Percentiles rank a stretch among this genome's conserved stretches.
phyloP scores from a whole-genome alignment of 352 stramenopile species.

The Aphanomyces euteiches region DNA sequence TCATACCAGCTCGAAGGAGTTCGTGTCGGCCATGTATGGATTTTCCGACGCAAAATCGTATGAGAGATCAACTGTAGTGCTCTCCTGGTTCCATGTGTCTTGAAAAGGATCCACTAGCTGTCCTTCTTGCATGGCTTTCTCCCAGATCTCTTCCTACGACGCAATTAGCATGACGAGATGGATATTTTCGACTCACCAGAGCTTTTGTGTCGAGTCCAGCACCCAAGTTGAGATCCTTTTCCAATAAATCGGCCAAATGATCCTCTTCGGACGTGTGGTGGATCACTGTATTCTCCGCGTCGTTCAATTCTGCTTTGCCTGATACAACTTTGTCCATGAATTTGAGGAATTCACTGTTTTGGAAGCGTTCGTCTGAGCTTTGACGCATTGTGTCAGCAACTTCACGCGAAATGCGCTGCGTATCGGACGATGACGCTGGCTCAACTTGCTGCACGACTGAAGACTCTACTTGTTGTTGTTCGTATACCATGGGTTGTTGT shows the following conservation, averaged over 20 bases:
- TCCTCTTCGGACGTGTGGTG: slow-evolving; percentile 44
- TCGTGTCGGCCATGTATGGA: slow-evolving; percentile 53
- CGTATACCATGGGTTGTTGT: slow-evolving; percentile 33
- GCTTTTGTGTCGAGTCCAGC: background rate
- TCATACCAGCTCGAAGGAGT: slow-evolving; percentile 55
- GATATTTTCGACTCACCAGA: background rate
- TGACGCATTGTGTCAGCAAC: slow-evolving; percentile 77
- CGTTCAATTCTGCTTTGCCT: slow-evolving; percentile 70
- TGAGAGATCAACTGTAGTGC: slow-evolving; percentile 39
- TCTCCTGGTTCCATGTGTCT: slow-evolving; percentile 50
- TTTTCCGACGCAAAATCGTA: slow-evolving; percentile 80
- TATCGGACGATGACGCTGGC: slow-evolving; percentile 29
- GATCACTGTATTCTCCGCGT: slow-evolving; percentile 69
- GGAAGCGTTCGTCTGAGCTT: slow-evolving; percentile 71
- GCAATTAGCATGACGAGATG: background rate
- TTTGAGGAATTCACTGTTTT: slow-evolving; percentile 83
- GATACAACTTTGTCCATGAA: slow-evolving; percentile 80
- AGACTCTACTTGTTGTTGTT: slow-evolving; percentile 32
- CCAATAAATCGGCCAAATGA: slow-evolving; percentile 46
- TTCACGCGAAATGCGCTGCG: slow-evolving; percentile 53
- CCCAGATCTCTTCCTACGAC: slow-evolving; percentile 60
- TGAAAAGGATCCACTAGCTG: slow-evolving; percentile 71
- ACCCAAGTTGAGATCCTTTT: slow-evolving; percentile 37
- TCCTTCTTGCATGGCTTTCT: slow-evolving; percentile 71
- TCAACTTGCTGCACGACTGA: slow-evolving; percentile 32